Base-by-base conservation (phyloP, 1,284 basidiomycete genomes). In the Boletus semigastroideus region DNA sequence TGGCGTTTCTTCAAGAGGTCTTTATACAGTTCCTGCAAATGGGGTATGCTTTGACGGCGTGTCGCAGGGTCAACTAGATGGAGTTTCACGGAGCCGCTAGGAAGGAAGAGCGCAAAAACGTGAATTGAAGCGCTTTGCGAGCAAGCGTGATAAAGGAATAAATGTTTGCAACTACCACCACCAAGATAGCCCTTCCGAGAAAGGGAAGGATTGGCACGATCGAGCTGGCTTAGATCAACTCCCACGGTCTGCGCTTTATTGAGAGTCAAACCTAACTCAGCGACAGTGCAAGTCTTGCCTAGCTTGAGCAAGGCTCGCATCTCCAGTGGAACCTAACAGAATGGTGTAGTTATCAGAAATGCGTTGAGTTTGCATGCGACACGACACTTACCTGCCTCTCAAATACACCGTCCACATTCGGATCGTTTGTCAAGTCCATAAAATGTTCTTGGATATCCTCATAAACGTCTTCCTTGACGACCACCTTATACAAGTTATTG, bases 401-500 rank as follows among this genome's bases (percentile, higher is more conserved):
- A 65, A 90, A 99, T 2, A 98, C 90, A 2, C 94, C 94, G 60
- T 98, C 94, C 9, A 98, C 92, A 65, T 93, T 94, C 0, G 95
- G 92, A 63, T 96, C 92, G 67, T 97, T 98, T 56, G 87, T 91
- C 48, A 99, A 78, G 62, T 92, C 87, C 31, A 93, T 88, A 65
- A 98, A 98, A 67, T 97, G 91, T 51, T 91, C 86, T 61, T 94
- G 89, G 27, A 90, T 90, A 40, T 92, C 85, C 31, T 90, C 77
- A 68, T 88, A 99, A 14, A 87, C 72, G 5, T 89, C 86, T 68
- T 99, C 97, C 36, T 87, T 80, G 28, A 97, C 92, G 1, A 83
- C 78, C 44, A 99, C 74, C 59, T 87, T 88, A 77, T 91, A 96
- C 1, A 99, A 76, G 67, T 98, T 86, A 44, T 79, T 78, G 57